Conservation (phyloP, 345 rosid genomes). For the Syzygium grande region DNA sequence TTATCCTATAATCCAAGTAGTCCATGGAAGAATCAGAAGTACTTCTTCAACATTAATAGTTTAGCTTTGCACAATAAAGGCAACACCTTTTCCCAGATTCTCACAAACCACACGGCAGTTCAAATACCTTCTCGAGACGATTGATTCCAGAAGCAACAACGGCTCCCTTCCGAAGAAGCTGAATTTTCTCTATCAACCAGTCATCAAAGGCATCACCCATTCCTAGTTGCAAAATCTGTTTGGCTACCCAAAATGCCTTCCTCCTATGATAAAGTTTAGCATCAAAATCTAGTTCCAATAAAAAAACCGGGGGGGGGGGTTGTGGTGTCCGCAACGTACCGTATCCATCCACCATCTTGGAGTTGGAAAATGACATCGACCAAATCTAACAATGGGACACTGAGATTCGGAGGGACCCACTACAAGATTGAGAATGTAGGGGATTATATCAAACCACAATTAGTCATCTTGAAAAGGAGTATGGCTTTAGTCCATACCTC, state of each 20-base stretch:
- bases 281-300: not conserved
- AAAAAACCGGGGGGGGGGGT: not conserved
- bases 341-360: slow-evolving; percentile 99
- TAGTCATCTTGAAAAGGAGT: no score
- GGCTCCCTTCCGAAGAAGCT: slow-evolving; percentile 72
- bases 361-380: slow-evolving; percentile 92
- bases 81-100: not conserved
- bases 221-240: slow-evolving; percentile 94
- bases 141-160: slow-evolving; percentile 87
- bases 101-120: not conserved
- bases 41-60: not conserved
- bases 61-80: not conserved
- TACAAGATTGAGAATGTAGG: slow-evolving; percentile 19
- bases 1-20: not conserved
- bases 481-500: slow-evolving; percentile 44
- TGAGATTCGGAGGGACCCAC: slow-evolving; percentile 99
- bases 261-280: slow-evolving; percentile 38
- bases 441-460: not conserved
- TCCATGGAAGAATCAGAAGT: not conserved
- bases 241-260: slow-evolving; percentile 97
- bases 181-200: slow-evolving; percentile 92
- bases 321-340: slow-evolving; percentile 46
- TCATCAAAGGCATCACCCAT: slow-evolving; percentile 99
- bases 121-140: slow-evolving; percentile 73
- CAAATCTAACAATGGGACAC: slow-evolving; percentile 72